Base-by-base conservation (phyloP, 1,284 basidiomycete species). In the Pseudozyma pruni region DNA sequence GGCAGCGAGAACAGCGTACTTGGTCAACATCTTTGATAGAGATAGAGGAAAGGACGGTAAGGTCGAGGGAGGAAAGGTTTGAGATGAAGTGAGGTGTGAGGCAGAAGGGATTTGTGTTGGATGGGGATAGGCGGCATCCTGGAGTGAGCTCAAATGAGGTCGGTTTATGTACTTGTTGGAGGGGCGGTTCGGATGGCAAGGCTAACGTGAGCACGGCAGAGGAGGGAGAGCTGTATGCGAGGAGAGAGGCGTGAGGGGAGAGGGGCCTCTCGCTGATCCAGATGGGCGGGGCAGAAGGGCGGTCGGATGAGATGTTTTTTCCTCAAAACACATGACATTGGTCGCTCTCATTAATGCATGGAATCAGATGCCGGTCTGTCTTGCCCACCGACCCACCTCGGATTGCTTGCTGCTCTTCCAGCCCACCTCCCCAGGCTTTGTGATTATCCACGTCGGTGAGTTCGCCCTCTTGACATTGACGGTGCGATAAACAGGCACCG, bases 1-100 rank as follows among this genome's bases (percentile, higher is more conserved):
- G 52, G 75, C 51, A 42, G 69, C 57, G 31, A 74, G 54, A 58
- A 79, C 52, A 29, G 69, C 69, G 62, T 56, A 62, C 59, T 72
- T 72, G 62, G 69, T 62, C 43, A 72, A 45, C 69, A 67, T 72
- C 51, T 32, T 72, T n/a, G n/a, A n/a, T n/a, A n/a, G 68, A 43
- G 34, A 19, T 17, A 19, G 32, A 32, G 11, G 19, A 13, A 41
- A 22, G 29, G 23, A 29, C 27, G 34, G 45, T 20, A 38, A 27
- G 22, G 8, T 23, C 41, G 29, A 35, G n/a, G 34, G 38, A 19
- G 17, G 25, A 22, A n/a, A 23, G 20, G 38, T 31, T 23, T 55
- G 0, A 27, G 23, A 37, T 31, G 27, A 31, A 29, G 33, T 17
- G 10, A 14, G n/a, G n/a, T n/a, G n/a, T n/a, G n/a, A n/a, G n/a